Conservation (phyloP, 1,139 yeast genomes). For the Candida frijolesensis region DNA sequence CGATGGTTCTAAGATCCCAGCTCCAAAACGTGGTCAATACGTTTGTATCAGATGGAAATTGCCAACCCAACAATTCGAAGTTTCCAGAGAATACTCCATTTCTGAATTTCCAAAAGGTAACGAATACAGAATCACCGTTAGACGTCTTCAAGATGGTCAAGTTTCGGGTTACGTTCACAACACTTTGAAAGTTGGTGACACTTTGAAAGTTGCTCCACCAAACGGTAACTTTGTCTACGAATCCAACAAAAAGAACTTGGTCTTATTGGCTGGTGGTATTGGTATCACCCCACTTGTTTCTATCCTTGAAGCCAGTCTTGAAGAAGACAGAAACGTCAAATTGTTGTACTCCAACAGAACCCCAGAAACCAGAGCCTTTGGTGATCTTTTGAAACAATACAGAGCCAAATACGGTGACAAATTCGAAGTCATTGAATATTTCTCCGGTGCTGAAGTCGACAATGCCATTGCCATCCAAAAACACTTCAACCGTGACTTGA, state of each 20-base stretch:
- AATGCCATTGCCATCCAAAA: constrained; percentile 11
- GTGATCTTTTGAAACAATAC: constrained; percentile 22
- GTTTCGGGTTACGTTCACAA: constrained; percentile 59
- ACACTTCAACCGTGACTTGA: constrained; percentile 12
- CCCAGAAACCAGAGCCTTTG: constrained; percentile 29
- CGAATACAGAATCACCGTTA: constrained; percentile 56
- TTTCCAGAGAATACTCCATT: constrained; percentile 56
- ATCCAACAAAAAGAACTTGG: constrained; percentile 33
- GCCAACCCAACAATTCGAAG: constrained; percentile 33
- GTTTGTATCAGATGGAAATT: constrained; percentile 50
- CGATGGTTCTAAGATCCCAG: constrained; percentile 37
- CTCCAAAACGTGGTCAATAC: constrained; percentile 61
- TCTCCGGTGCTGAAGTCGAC: constrained; percentile 16
- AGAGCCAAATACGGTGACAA: constrained; percentile 19
- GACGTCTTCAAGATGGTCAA: constrained; percentile 46
- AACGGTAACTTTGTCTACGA: constrained; percentile 53
- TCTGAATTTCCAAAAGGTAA: constrained; percentile 34
- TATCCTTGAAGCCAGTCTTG: constrained; percentile 44
- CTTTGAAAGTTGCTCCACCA: constrained; percentile 58
- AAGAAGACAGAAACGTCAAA: constrained; percentile 27
- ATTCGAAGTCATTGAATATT: constrained; percentile 25
- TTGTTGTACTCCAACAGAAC: constrained; percentile 33
- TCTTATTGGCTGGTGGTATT: constrained; percentile 61
- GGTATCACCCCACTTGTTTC: constrained; percentile 69
- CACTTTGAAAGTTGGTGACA: constrained; percentile 50